Base-by-base conservation (phyloP, 73 alveolate species). In the Paraurostyla sp. region DNA sequence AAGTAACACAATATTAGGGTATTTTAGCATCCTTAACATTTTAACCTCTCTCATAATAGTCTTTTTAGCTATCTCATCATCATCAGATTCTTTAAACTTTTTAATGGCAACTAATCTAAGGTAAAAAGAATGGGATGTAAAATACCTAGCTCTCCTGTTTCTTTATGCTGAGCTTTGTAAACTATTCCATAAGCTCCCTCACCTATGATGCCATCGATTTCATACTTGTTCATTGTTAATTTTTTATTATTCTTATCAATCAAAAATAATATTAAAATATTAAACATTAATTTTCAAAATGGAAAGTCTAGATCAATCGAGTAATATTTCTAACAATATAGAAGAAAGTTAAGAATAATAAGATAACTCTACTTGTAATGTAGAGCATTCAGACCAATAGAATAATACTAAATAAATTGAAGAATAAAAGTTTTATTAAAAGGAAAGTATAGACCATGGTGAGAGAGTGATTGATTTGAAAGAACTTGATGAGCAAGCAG, bases 161-260 rank as follows among this genome's bases (percentile, higher is more conserved):
- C 97, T 75, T 95, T 95, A 51, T 95, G 90, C 76, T 84, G 60
- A 18, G 97, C 95, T 76, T 95, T 95, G 75, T 91, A 93, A 18
- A 95, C 98, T 22, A 93, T 94, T 29, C 98, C 98, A 83, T 95
- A 95, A 46, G 97, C 98, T 27, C 98, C 98, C 65, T 95, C 98
- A 33, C 96, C 96, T 22, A 95, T 95, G 11, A 95, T 95, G 13
- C 98, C 98, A 48, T 85, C 57, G 38, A 95, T 90, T 71, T 95
- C 97, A 85, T 95, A 95, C 73, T 95, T 95, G 76, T 95, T 95
- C 98, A 95, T 95, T 83, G 59, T n/a, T 75, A 18, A 46, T 46
- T n/a, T n/a, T n/a, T n/a, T n/a, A n/a, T n/a, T n/a, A n/a, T n/a
- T n/a, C n/a, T 46, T 46, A 46, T 46, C 13, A 46, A n/a, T n/a